Evolutionary conservation across 768 basidiomycete species (phyloP), one percentile per base, ranked within the genome.

Genomic region (Mycena metata): DNA sequence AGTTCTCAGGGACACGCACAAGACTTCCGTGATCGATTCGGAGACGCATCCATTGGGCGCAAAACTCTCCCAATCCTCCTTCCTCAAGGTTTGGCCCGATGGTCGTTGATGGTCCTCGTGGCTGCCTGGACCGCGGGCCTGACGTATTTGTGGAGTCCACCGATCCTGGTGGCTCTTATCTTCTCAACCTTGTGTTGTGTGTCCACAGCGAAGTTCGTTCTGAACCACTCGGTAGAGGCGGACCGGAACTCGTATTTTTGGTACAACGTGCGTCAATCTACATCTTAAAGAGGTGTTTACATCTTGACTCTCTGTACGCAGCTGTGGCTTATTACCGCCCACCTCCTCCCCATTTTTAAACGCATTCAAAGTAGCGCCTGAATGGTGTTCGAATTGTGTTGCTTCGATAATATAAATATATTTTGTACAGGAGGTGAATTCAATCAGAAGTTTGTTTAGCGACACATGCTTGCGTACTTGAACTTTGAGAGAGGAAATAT

Each of bases 1-100:
- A n/a, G n/a, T n/a, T n/a, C n/a, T n/a, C n/a, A 74, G 73, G 72
- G 75, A 8, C 70, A 76, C 30, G 73, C 73, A 5, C 73, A 73
- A 47, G 75, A 76, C 55, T 76, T 73, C 47, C 69, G 73, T 21
- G 74, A 75, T 60, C 66, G 69, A 10, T 59, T 67, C 10, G 74
- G 73, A 7, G 75, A 76, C 52, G 73, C 75, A 0, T 52, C 70
- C 17, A 72, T 76, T 19, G 75, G 75, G 8, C 71, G 75, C 7
- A 70, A 67, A 26, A 76, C 75, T 30, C 52, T 76, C 0, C 64
- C 73, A 1, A 60, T 76, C 23, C 64, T 76, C 17, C 65, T 76
- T 16, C 70, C 75, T 3, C 66, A 69, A 10, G 26, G 45, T n/a
- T 16, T 73, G 19, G 75, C 71, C 19, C 69, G 75, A 30, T 74